These are phyloP conservation scores for Salpingoeca rosetta DNA, from an alignment of 78 protist genomes.

Conservation along the genomic window DNA sequence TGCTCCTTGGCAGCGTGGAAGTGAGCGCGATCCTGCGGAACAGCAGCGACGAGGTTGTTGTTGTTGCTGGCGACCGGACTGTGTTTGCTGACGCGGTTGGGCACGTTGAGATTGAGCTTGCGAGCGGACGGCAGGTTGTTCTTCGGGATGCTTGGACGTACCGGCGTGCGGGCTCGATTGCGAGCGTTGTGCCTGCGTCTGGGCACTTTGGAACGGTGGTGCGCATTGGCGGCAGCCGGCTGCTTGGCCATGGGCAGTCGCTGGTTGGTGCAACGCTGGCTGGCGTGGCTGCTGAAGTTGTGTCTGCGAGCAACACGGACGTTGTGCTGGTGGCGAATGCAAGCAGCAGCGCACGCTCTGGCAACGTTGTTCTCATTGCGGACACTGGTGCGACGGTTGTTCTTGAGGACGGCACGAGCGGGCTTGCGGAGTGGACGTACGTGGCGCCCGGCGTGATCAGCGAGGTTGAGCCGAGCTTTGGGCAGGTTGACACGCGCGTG, in stretches of 20 bases:
- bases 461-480: not conserved
- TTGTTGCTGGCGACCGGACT: not conserved
- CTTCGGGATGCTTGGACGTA: not conserved
- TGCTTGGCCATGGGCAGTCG: not conserved
- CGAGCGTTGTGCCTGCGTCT: not conserved
- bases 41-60: not conserved
- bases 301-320: not conserved
- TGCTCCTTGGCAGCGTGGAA: not conserved
- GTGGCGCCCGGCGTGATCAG: not conserved
- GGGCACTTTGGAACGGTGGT: not conserved
- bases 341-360: not conserved
- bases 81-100: not conserved
- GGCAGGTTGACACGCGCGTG: not conserved
- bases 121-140: not conserved
- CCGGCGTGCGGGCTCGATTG: not conserved
- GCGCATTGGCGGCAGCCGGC: not conserved
- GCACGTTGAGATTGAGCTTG: not conserved
- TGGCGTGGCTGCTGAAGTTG: not conserved
- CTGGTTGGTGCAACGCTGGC: not conserved
- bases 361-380: not conserved
- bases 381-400: not conserved
- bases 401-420: not conserved
- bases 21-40: not conserved
- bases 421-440: not conserved
- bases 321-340: not conserved